Evolutionary conservation across 2,329 filamentous ascomycete genomes (phyloP), one percentile per base, ranked within the genome.

Genomic region (Alternaria arbusti): DNA sequence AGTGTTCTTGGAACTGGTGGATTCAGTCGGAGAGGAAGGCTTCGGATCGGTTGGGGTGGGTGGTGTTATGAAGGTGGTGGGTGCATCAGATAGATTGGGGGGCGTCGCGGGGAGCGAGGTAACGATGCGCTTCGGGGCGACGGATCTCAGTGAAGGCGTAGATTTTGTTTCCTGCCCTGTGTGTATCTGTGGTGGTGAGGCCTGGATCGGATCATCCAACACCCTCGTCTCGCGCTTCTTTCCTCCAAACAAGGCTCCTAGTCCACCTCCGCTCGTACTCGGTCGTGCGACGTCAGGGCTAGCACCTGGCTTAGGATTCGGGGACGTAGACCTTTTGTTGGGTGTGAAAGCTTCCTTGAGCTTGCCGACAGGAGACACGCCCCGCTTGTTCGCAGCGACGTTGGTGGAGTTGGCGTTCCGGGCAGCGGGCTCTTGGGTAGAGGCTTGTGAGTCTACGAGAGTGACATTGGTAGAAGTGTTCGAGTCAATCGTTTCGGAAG

Each of bases 271-370:
- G 59, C 82, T 83, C 59, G 82, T 81, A 26, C 76, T 78, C 6
- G 83, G 82, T 59, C 82, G 84, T 11, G 74, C 67, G 43, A 80
- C 79, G 32, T 83, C 80, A 17, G 69, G 60, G 45, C 75, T 72
- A 32, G 66, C 70, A 40, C 63, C 69, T 9, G 69, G 54, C 59
- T 74, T 78, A 22, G 78, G 73, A 23, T 75, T 73, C 7, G 55
- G 59, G 23, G 55, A 28, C 11, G 76, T 74, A 13, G 73, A 66
- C 50, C 74, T 71, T 54, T 71, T 70, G 9, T 69, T 71, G 15
- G 77, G 79, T 62, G 82, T 87, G 73, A 96, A 93, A 12, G 90
- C 91, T 74, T 90, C 89, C 77, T 87, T 91, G 65, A 95, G 83
- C 74, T 89, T 92, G 73, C 89, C 87, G 55, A 87, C 88, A 11